Base-by-base conservation (phyloP, 176 grass and related monocot genomes). In the Eleusine coracana region DNA sequence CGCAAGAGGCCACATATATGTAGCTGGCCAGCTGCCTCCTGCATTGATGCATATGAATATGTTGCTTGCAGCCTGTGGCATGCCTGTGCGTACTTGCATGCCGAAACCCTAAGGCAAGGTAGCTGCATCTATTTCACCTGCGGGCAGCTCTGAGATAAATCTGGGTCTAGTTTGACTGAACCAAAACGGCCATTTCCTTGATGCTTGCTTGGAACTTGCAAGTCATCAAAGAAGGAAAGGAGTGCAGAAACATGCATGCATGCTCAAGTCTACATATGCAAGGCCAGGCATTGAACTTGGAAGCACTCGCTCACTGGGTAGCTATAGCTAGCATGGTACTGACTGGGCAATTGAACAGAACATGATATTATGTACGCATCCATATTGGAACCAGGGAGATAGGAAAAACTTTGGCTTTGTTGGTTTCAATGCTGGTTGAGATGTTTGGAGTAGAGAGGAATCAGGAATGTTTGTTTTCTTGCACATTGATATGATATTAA, bases 391-490 rank as follows among this genome's bases (percentile, higher is more conserved):
- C 64, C 66, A 18, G 17, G 18, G 31, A 37, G 41, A 18, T 29
- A 39, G 49, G 4, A 37, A n/a, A 68, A 48, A 37, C 10, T 18
- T 80, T 80, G 49, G 52, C 65, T 82, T 82, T 82, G 79, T 86
- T 90, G 76, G 67, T 56, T 86, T 86, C 79, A 86, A 90, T 83
- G 83, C 68, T 78, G 29, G 60, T 80, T 75, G 84, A 80, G 79
- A 80, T 64, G 88, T 79, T 51, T 41, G 68, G 67, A 17, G 44
- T 25, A 38, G 83, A 25, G 36, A 66, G 44, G 66, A 29, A 70
- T 58, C 79, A 73, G 86, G 92, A 89, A 94, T 89, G 83, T 94
- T 86, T 94, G 92, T 88, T 89, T 89, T 82, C 83, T 85, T 88
- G 78, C 80, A 83, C 70, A 88, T 86, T 83, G 82, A 80, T 88